Evolutionary conservation across 140 eudicot genomes (phyloP), one percentile per base, ranked within the genome.

Genomic region (Anethum foeniculum): DNA sequence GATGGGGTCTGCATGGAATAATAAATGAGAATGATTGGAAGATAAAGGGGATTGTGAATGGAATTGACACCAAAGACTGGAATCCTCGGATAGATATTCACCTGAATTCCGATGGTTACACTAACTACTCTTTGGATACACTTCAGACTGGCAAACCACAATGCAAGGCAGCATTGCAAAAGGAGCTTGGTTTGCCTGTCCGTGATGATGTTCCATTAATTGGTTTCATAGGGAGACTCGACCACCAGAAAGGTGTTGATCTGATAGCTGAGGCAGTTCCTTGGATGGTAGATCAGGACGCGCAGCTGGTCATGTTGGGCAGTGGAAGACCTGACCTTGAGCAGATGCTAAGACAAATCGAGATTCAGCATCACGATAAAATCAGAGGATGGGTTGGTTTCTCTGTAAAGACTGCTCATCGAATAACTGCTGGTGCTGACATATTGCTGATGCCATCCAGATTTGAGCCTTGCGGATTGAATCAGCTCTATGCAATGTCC

Each of bases 391-490:
- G 98, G 97, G 98, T 96, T 0, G 98, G 99, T 13, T 96, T 93
- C 78, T 96, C 99, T 0, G 96, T 96, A 5, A 86, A 90, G 77
- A 91, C 87, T 51, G 93, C 99, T 44, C 99, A 96, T 77, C 80
- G 98, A 56, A 96, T 96, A 69, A 96, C 98, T 0, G 99, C 98
- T 19, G 98, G 99, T 8, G 94, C 94, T 3, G 99, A 96, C 69
- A 84, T 93, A 11, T 84, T 93, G 76, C 85, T 96, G 79, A 96
- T 96, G 99, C 99, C 99, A 6, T 96, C 98, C 39, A 88, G 91
- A 75, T 96, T 96, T 41, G 99, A 96, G 86, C 99, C 99, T 9
- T 96, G 98, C 80, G 99, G 97, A 80, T 89, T 96, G 75, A 96
- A 96, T 82, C 99, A 96, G 77, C 86, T 93, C 10, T 96, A 93